These are phyloP conservation scores for Cubamyces sp. DNA, from an alignment of 768 basidiomycete species.

Conservation along the genomic window DNA sequence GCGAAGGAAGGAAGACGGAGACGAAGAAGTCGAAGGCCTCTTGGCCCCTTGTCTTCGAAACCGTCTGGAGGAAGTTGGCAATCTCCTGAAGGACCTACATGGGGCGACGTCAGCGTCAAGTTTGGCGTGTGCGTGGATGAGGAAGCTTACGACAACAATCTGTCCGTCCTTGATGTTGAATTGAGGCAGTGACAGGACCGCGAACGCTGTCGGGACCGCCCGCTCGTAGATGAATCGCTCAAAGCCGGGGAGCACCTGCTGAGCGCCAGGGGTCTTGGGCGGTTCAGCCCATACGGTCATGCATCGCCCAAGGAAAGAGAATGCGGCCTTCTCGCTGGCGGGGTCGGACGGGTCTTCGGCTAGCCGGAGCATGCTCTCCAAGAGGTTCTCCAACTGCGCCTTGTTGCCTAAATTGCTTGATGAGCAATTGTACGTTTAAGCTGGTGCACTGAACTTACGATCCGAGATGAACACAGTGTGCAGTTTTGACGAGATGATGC, in stretches of 20 bases:
- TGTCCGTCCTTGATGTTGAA: constrained; percentile 93
- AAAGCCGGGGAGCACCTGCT: constrained; percentile 67
- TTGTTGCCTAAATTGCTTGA: constrained; percentile 54
- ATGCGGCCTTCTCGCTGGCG: constrained; percentile 74
- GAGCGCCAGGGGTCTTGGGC: constrained; percentile 35
- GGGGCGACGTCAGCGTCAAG: background rate
- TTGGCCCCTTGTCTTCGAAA: constrained; percentile 74
- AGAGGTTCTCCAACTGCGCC: constrained; percentile 67
- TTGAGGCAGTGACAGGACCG: constrained; percentile 73
- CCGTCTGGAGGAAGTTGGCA: constrained; percentile 78
- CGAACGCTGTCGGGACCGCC: constrained; percentile 80
- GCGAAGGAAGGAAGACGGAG: constrained; percentile 80
- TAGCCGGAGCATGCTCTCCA: constrained; percentile 73
- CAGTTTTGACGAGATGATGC: constrained; percentile 79
- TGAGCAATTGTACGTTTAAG: background rate
- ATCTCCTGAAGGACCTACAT: constrained; percentile 86
- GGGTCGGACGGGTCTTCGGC: constrained; percentile 81
- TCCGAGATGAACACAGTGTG: constrained; percentile 86
- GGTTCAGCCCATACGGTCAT: constrained; percentile 72
- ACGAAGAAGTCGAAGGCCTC: constrained; percentile 86
- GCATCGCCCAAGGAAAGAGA: constrained; percentile 75
- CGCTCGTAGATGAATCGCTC: constrained; percentile 91
- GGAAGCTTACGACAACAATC: constrained; percentile 68
- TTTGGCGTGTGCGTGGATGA: background rate
- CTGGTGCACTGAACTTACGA: constrained; percentile 55